These are phyloP conservation scores for Paecilomyces fulvus DNA, from an alignment of 2,329 filamentous ascomycete species.

Conservation along the genomic window DNA sequence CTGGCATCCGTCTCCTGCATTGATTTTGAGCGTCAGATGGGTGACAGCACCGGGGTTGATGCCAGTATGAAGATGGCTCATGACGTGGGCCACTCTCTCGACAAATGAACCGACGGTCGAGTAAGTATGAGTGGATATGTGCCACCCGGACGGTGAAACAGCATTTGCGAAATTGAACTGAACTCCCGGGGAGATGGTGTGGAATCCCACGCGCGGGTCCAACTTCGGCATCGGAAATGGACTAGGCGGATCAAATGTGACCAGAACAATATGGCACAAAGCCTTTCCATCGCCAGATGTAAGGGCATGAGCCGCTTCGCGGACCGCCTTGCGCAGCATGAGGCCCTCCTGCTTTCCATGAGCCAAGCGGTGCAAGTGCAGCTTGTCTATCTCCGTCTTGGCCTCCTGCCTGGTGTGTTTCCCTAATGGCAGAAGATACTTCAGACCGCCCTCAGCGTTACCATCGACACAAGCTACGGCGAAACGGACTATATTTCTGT, in stretches of 20 bases:
- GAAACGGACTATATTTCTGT: slow-evolving; percentile 16
- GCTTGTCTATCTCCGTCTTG: slow-evolving; percentile 11
- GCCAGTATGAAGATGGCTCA: slow-evolving; percentile 21
- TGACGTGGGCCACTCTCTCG: slow-evolving; percentile 13
- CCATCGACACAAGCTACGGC: slow-evolving; percentile 17
- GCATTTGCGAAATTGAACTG: slow-evolving; percentile 11
- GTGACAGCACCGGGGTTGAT: slow-evolving; percentile 17
- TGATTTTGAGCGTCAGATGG: slow-evolving; percentile 16
- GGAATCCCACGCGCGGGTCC: slow-evolving; percentile 20
- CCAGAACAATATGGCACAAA: slow-evolving; percentile 25
- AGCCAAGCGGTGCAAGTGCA: slow-evolving; percentile 10
- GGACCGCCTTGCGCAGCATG: slow-evolving; percentile 13
- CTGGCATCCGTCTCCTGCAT: slow-evolving; percentile 12
- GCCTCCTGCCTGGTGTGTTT: slow-evolving; percentile 14
- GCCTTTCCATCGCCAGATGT: slow-evolving; percentile 12
- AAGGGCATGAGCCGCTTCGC: slow-evolving; percentile 17
- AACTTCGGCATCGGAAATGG: slow-evolving; percentile 13
- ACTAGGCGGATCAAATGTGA: slow-evolving; percentile 16
- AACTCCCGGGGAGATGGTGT: slow-evolving; percentile 23
- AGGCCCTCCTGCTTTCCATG: slow-evolving; percentile 2
- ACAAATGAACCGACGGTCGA: slow-evolving; percentile 4
- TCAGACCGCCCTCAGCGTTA: slow-evolving; percentile 10
- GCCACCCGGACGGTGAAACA: slow-evolving; percentile 16
- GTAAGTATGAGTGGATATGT: slow-evolving; percentile 16
- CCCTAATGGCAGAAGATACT: slow-evolving; percentile 18